Percentiles rank a stretch among this genome's conserved stretches.
Conservation (phyloP, 2,329 filamentous ascomycete species). For the Xylaria multiplex region DNA sequence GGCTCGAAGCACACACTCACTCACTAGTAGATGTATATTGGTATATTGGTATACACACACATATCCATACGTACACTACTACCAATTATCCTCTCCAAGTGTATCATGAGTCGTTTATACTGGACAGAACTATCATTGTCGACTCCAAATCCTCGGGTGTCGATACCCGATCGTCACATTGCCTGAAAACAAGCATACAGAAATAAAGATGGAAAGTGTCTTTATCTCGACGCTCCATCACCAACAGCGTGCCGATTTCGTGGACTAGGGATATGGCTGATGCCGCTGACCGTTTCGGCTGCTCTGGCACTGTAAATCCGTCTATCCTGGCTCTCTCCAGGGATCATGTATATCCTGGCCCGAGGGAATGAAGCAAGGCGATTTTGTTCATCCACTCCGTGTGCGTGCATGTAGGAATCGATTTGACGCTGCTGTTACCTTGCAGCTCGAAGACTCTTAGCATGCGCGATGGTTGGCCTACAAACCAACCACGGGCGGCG, state of each 20-base stretch:
- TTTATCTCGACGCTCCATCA: constrained; percentile 3
- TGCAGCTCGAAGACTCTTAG: constrained; percentile 28
- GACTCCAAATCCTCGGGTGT: neutral
- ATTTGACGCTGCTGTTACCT: constrained; percentile 30
- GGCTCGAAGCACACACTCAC: neutral
- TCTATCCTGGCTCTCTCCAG: constrained; percentile 14
- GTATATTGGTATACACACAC: too few species aligned
- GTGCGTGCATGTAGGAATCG: constrained; percentile 8
- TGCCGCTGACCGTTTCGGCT: constrained; percentile 27
- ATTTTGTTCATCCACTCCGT: constrained; percentile 16
- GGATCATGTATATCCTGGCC: constrained; percentile 23
- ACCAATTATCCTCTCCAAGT: neutral
- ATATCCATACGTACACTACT: neutral
- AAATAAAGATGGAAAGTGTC: constrained; percentile 8
- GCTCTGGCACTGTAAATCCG: neutral
- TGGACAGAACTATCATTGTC: neutral
- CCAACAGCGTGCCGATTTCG: constrained; percentile 5
- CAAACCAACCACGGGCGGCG: constrained; percentile 22
- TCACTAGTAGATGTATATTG: too few species aligned
- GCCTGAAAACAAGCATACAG: constrained; percentile 1
- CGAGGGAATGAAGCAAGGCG: constrained; percentile 28
- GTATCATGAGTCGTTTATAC: constrained; percentile 1
- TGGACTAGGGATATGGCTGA: constrained; percentile 17
- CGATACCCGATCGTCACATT: constrained; percentile 3
- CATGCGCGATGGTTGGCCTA: constrained; percentile 27